A percentile compares a stretch with the other conserved stretches of the same genome.
Evolutionary conservation across 2,329 filamentous ascomycete genomes (phyloP).

Genomic region (Dactylellina leptospora): DNA sequence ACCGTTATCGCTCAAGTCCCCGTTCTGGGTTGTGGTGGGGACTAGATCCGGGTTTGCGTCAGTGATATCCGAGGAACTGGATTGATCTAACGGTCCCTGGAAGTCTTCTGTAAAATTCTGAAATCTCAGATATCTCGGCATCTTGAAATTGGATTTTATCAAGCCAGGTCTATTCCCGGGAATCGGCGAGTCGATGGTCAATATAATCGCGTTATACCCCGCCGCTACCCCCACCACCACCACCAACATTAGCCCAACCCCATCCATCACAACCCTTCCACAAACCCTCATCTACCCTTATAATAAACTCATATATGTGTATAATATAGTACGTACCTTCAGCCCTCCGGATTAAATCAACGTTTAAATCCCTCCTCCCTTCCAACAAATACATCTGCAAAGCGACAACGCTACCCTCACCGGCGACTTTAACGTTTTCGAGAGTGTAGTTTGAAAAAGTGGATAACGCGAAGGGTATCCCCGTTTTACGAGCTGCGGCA

Average conservation of each 20-base stretch:
- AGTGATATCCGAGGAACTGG: conserved; percentile 52
- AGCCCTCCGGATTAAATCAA: conserved; percentile 59
- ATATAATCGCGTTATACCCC: conserved; percentile 67
- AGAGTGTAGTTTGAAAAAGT: conserved; percentile 44
- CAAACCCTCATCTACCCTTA: no score
- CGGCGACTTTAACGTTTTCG: conserved; percentile 24
- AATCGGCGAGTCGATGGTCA: conserved; percentile 67
- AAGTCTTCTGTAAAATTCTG: conserved; percentile 61
- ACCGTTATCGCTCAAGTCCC: neutral
- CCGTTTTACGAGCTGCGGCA: conserved; percentile 61
- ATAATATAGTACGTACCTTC: conserved; percentile 61
- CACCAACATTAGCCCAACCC: no score
- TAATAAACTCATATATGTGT: neutral
- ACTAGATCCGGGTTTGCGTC: conserved; percentile 56
- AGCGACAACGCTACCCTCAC: conserved; percentile 25
- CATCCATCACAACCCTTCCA: no score
- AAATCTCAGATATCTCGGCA: conserved; percentile 62
- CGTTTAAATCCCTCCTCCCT: conserved; percentile 32
- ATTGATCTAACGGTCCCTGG: conserved; percentile 35
- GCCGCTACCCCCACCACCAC: conserved; percentile 58
- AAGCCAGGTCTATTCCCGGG: conserved; percentile 67
- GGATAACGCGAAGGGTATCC: conserved; percentile 29
- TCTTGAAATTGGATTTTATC: conserved; percentile 65
- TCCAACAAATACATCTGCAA: conserved; percentile 43
- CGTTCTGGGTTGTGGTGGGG: conserved; percentile 58